A percentile compares a stretch with the other conserved stretches of the same genome.
These are phyloP conservation scores for Ascochyta rabiei DNA, from an alignment of 2,329 filamentous ascomycete species.

Conservation along the genomic window DNA sequence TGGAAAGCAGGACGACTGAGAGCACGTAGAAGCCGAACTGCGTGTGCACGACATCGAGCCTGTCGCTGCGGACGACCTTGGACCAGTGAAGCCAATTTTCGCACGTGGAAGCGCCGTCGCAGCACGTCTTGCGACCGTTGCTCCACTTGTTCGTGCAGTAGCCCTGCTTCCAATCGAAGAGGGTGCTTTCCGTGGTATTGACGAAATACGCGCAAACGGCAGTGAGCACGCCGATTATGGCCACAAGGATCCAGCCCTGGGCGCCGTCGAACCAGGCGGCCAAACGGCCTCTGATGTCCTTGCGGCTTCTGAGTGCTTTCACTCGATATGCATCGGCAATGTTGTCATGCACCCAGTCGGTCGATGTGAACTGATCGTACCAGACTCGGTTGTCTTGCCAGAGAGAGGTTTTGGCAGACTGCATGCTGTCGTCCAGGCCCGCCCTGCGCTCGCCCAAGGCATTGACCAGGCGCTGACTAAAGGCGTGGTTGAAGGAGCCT, in stretches of 20 bases:
- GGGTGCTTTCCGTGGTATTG: slow-evolving; percentile 80
- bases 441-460: slow-evolving; percentile 61
- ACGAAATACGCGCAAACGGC: slow-evolving; percentile 87
- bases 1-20: slow-evolving; percentile 72
- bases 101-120: slow-evolving; percentile 61
- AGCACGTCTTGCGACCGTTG: slow-evolving; percentile 72
- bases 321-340: slow-evolving; percentile 92
- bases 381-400: slow-evolving; percentile 87
- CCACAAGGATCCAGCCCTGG: slow-evolving; percentile 93
- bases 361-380: slow-evolving; percentile 98
- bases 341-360: slow-evolving; percentile 97
- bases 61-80: slow-evolving; percentile 60
- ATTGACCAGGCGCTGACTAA: slow-evolving; percentile 60
- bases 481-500: slow-evolving; percentile 43
- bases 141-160: slow-evolving; percentile 78
- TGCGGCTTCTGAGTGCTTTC: slow-evolving; percentile 79
- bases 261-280: slow-evolving; percentile 80
- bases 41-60: slow-evolving; percentile 62
- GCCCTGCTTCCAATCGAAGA: slow-evolving; percentile 92
- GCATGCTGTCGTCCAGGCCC: slow-evolving; percentile 59
- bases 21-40: slow-evolving; percentile 79
- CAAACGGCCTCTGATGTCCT: slow-evolving; percentile 82
- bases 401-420: slow-evolving; percentile 69
- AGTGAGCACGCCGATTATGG: slow-evolving; percentile 84
- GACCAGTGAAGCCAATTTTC: slow-evolving; percentile 69